A percentile compares a stretch with the other conserved stretches of the same genome.
Evolutionary conservation across 225 moss, liverwort and hornwort genomes (phyloP).

Genomic region (Physcomitrellopsis africana): DNA sequence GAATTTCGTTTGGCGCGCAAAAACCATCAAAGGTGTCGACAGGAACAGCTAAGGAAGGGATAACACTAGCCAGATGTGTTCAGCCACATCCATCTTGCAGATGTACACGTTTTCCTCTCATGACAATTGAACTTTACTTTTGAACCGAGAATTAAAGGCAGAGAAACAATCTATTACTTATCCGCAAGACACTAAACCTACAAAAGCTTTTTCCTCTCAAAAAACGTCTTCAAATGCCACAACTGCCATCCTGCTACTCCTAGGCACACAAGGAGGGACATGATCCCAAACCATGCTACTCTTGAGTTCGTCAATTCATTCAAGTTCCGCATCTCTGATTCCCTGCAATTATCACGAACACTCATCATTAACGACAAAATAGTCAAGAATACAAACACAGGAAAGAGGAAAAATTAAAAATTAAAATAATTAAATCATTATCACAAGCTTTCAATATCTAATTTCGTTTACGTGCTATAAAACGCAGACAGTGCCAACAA

Average conservation of each 20-base stretch:
- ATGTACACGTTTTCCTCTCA: slow-evolving; percentile 17
- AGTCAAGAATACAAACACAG: neutral
- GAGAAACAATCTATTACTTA: slow-evolving; percentile 34
- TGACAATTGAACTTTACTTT: slow-evolving; percentile 28
- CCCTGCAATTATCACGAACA: slow-evolving; percentile 52
- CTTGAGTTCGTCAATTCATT: slow-evolving; percentile 88
- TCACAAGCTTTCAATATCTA: neutral
- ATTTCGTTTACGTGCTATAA: neutral
- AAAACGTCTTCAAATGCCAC: slow-evolving; percentile 94
- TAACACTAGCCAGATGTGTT: slow-evolving; percentile 6
- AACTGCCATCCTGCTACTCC: slow-evolving; percentile 91
- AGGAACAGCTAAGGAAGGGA: slow-evolving; percentile 9
- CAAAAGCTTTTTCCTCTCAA: slow-evolving; percentile 90
- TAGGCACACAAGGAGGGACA: slow-evolving; percentile 87
- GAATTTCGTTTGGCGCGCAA: slow-evolving; percentile 6
- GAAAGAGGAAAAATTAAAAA: neutral
- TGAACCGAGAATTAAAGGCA: slow-evolving; percentile 22
- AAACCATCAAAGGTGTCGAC: slow-evolving; percentile 19
- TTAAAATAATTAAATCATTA: neutral
- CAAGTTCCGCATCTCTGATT: slow-evolving; percentile 90
- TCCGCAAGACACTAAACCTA: slow-evolving; percentile 34
- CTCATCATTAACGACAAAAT: neutral
- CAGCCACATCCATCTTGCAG: slow-evolving; percentile 20
- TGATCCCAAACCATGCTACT: slow-evolving; percentile 96
- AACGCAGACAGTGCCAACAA: neutral